These are phyloP conservation scores for Aspergillus coremiiformis DNA, from an alignment of 495 filamentous ascomycete genomes.

Conservation along the genomic window DNA sequence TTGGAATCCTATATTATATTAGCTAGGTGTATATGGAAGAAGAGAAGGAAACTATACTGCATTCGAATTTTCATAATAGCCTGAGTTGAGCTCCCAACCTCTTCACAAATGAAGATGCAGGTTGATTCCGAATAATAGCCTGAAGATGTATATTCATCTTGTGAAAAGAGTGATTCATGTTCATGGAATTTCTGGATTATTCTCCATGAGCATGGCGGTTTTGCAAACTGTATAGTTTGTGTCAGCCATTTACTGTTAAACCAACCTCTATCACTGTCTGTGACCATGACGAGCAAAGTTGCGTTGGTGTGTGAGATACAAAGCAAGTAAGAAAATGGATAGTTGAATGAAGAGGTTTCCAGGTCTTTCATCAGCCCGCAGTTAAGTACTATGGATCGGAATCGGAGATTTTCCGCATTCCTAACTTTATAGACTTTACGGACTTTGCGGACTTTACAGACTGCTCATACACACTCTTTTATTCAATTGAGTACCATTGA, in stretches of 20 bases:
- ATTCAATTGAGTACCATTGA: not conserved
- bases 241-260: slow-evolving; percentile 1
- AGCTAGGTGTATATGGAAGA: not conserved
- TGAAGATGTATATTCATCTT: slow-evolving; percentile 3
- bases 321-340: not conserved
- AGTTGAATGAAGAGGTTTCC: not conserved
- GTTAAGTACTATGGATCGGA: not conserved
- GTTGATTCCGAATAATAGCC: not conserved
- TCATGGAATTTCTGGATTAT: slow-evolving; percentile 6
- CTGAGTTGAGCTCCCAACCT: not conserved
- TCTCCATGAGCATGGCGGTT: slow-evolving; percentile 2
- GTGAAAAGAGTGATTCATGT: not conserved
- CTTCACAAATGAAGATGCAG: not conserved
- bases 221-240: slow-evolving; percentile 4
- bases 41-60: not conserved
- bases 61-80: slow-evolving; percentile 6
- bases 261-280: not conserved
- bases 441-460: not conserved
- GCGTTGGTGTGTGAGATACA: not conserved
- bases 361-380: not conserved
- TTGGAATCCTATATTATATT: slow-evolving; percentile 2
- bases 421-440: not conserved
- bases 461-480: not conserved
- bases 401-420: not conserved
- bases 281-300: not conserved